A percentile compares a stretch with the other conserved stretches of the same genome.
These are phyloP conservation scores for Colletotrichum kahawae DNA, from an alignment of 2,329 filamentous ascomycete species.

Conservation along the genomic window DNA sequence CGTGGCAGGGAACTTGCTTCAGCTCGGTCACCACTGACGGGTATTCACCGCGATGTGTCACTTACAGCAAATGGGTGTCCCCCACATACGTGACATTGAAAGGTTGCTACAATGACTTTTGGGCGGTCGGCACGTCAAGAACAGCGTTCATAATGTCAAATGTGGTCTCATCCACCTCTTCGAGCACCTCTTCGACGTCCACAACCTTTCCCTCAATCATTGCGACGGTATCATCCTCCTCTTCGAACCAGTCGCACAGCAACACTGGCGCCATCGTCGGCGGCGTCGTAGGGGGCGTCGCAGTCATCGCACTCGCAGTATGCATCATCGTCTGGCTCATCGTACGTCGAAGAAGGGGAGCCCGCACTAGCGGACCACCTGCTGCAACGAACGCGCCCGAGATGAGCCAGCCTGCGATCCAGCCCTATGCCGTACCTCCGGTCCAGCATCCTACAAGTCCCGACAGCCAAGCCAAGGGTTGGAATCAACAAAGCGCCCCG, in stretches of 20 bases:
- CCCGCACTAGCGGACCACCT: not conserved
- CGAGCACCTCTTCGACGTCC: not conserved
- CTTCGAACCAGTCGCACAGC: not conserved
- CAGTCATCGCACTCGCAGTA: not conserved
- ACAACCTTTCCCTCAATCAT: not conserved
- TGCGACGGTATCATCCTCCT: not conserved
- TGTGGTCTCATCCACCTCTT: not conserved
- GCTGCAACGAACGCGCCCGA: not conserved
- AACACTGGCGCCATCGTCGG: not conserved
- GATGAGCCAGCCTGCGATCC: not conserved
- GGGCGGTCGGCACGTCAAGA: not conserved
- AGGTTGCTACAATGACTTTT: not conserved
- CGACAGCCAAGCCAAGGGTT: not conserved
- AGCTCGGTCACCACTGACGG: not conserved
- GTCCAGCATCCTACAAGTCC: not conserved
- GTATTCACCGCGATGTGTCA: not conserved
- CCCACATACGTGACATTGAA: not conserved
- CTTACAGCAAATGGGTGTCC: not conserved
- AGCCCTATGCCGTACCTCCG: not conserved
- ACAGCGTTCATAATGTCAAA: fast-evolving
- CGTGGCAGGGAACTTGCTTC: not conserved
- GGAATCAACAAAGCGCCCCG: not conserved
- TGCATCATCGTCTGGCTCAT: not conserved
- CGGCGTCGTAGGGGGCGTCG: not conserved
- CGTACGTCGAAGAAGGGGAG: not conserved